Evolutionary conservation across 768 basidiomycete species (phyloP), one percentile per base, ranked within the genome.

Genomic region (Hericium erinaceus): DNA sequence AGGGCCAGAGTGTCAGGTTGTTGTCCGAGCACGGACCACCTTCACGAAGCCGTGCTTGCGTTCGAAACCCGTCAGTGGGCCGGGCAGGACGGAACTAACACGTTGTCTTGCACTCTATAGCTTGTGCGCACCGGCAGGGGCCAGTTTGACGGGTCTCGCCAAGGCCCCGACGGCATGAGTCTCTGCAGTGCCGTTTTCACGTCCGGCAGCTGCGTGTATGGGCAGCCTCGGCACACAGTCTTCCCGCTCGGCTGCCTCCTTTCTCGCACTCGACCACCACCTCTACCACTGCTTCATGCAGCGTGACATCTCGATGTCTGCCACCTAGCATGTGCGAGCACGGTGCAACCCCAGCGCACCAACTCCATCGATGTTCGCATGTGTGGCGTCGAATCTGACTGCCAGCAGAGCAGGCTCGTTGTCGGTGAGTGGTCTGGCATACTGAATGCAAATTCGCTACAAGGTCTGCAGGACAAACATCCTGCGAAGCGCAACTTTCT

Each of bases 341-440:
- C 70, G 89, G n/a, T 60, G 68, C 67, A 75, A 79, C 52, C 66
- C 66, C 0, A 72, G 67, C 48, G 77, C 71, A 4, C 60, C 62
- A 2, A 76, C 71, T 39, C 79, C 73, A 2, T 66, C 67, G 54
- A 75, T 67, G 54, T 77, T 67, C 55, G 69, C 74, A 10, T 73
- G 73, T 8, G 72, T 70, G 2, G 58, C 74, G 18, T 59, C 64
- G 15, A 63, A 69, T 59, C 73, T 69, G 18, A 70, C 61, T 58
- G 67, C 56, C 58, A 75, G 62, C 28, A 77, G 75, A 20, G 83
- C 83, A 77, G 71, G 4, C 59, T 93, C 5, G 72, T 92, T 26
- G 75, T 92, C 0, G 90, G 84, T 5, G 91, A 93, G 64, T 92
- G 86, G 83, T 87, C 84, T 4, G 89, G 83, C 0, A 87, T 83